Evolutionary conservation across 306 rosid species (phyloP), one percentile per base, ranked within the genome.

Genomic region (Begonia peltatifolia): DNA sequence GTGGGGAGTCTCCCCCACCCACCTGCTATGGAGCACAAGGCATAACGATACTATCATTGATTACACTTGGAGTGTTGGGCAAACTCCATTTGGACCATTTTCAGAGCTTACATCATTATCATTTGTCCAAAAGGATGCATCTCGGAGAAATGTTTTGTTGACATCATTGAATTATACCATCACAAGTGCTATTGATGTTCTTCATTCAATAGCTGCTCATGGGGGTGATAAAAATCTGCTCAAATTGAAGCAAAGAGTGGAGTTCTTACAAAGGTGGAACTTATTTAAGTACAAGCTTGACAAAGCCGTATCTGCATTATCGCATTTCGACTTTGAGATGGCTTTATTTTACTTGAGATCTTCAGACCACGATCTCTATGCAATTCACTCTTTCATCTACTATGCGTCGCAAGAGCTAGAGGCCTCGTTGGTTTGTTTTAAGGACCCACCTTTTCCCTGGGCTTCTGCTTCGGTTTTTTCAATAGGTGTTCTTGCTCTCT

Each of bases 1-100:
- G 99, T 92, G 99, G 99, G 99, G 99, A 12, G 94, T 92, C 49
- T 79, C 94, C 4, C 99, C 99, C 0, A 92, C 96, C 0, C 96
- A 92, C 67, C 41, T 83, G 71, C 54, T 66, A 47, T 86, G 99
- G 96, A 92, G 94, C 58, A 82, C 87, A 0, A 79, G 82, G 67
- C 95, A 85, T 68, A 92, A 92, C 55, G 67, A 60, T 58, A 92
- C 99, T 18, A 57, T 83, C 66, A 93, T 92, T 14, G 99, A 92
- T 70, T 92, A 86, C 66, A 81, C 99, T 0, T 92, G 99, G 99
- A 92, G 99, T 52, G 68, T 86, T 17, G 99, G 99, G 62, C 96
- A 83, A 68, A 92, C 99, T 12, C 99, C 99, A 0, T 92, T 92
- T 10, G 99, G 99, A 50, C 99, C 99, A 0, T 92, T 92, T 66